A percentile compares a stretch with the other conserved stretches of the same genome.
Conservation (phyloP, 495 filamentous ascomycete species). For the Aspergillus haitiensis region DNA sequence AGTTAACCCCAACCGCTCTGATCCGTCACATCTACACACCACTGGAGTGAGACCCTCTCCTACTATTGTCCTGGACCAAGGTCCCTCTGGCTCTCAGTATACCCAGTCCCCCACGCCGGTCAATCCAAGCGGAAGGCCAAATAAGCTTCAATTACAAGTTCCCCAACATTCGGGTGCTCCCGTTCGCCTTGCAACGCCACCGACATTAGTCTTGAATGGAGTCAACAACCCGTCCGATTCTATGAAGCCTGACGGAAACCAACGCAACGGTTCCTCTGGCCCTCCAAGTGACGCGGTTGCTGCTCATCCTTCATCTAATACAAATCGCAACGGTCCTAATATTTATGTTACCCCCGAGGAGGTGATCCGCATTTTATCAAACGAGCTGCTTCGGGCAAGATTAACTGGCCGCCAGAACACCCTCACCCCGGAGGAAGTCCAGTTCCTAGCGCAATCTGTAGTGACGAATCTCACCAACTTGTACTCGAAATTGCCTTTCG, state of each 20-base stretch:
- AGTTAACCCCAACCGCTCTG: constrained; percentile 57
- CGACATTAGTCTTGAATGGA: constrained; percentile 68
- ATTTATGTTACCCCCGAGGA: constrained; percentile 36
- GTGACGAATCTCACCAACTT: constrained; percentile 33
- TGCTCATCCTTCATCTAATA: constrained; percentile 12
- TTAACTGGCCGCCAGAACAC: constrained; percentile 31
- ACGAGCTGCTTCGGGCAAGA: constrained; percentile 35
- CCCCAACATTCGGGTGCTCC: constrained; percentile 71
- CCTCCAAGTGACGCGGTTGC: constrained; percentile 22
- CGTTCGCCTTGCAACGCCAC: constrained; percentile 77
- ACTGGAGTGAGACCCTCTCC: constrained; percentile 33
- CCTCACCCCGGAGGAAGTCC: constrained; percentile 36
- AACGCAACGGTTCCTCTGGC: constrained; percentile 31
- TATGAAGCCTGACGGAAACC: constrained; percentile 21
- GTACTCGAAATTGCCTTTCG: constrained; percentile 33
- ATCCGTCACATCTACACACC: constrained; percentile 33
- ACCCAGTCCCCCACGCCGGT: constrained; percentile 36
- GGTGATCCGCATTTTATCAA: constrained; percentile 37
- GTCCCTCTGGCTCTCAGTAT: constrained; percentile 28
- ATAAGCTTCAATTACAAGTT: constrained; percentile 75
- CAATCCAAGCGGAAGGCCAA: constrained; percentile 31
- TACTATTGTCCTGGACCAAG: constrained; percentile 29
- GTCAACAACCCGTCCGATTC: constrained; percentile 41
- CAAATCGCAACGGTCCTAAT: constrained; percentile 11
- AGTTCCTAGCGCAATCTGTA: constrained; percentile 33